Conservation (phyloP, 768 basidiomycete genomes). For the Trametes meyenii region DNA sequence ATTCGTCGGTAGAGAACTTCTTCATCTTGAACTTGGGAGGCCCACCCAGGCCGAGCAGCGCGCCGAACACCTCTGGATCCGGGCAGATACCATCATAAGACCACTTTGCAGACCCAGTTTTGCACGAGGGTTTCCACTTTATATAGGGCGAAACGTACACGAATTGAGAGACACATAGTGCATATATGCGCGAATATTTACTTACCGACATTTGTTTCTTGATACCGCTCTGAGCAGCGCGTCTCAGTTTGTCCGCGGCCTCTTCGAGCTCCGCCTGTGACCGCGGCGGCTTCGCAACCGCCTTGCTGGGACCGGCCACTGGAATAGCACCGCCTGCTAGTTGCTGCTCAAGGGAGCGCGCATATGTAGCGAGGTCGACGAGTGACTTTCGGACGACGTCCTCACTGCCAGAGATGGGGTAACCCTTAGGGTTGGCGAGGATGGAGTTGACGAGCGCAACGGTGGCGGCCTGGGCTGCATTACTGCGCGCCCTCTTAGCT, state of each 20-base stretch:
- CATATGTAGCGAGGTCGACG: constrained; percentile 39
- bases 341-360: constrained; percentile 34
- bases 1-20: constrained; percentile 36
- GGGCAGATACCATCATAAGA: constrained; percentile 55
- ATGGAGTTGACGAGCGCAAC: constrained; percentile 41
- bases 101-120: constrained; percentile 49
- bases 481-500: constrained; percentile 35
- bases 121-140: constrained; percentile 58
- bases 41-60: constrained; percentile 43
- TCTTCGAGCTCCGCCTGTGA: constrained; percentile 41
- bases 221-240: constrained; percentile 51
- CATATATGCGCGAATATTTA: constrained; percentile 1
- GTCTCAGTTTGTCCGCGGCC: constrained; percentile 48
- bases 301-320: constrained; percentile 3
- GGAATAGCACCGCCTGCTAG: not conserved
- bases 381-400: constrained; percentile 34
- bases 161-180: not conserved
- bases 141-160: not conserved
- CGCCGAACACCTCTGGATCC: constrained; percentile 51
- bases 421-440: constrained; percentile 41
- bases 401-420: constrained; percentile 40
- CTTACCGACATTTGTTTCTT: constrained; percentile 51
- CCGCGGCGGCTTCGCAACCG: constrained; percentile 33
- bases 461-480: constrained; percentile 37
- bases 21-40: constrained; percentile 54